Evolutionary conservation across 2,329 filamentous ascomycete species (phyloP), one percentile per base, ranked within the genome.

Genomic region (Phaeosphaeria sp.): DNA sequence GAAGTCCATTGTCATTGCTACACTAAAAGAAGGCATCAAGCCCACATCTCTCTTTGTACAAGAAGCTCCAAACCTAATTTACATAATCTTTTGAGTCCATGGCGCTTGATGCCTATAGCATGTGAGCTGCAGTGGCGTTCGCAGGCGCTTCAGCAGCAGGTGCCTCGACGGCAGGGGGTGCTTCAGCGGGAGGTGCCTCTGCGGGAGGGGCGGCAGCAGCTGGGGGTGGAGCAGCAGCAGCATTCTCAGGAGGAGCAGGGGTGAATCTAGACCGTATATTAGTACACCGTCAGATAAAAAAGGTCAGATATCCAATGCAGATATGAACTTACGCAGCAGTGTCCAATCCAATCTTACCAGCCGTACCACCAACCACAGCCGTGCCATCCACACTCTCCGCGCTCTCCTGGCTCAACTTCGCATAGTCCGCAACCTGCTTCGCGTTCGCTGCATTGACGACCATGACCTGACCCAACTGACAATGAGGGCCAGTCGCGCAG

Each of bases 401-500:
- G 1, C 65, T 71, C 20, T 56, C 64, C 46, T 73, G 68, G 1
- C 67, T 66, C 17, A 57, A 27, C 43, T 74, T 74, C 42, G 63
- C 55, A 49, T 73, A 74, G 33, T 71, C 68, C 2, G 65, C 62
- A 9, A 74, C 51, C 52, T 74, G 69, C 30, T 64, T 60, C 7
- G 63, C 55, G 27, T 56, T 65, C 15, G 55, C 56, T 53, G 70
- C 60, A 40, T 72, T 72, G 9, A 73, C 55, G 8, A 72, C 56
- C 69, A 73, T 73, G 25, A 72, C 66, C 44, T 72, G 69, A 3
- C 69, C 71, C 5, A 60, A 40, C 49, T 74, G 71, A 22, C 71
- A 74, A 60, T 74, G 71, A 3, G 71, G 71, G 8, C 69, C 69
- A 0, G 72, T 74, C 1, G 69, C 69, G 47, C 72, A 74, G 55